These are phyloP conservation scores for Leccinellum luteum DNA, from an alignment of 768 basidiomycete genomes.

Conservation along the genomic window DNA sequence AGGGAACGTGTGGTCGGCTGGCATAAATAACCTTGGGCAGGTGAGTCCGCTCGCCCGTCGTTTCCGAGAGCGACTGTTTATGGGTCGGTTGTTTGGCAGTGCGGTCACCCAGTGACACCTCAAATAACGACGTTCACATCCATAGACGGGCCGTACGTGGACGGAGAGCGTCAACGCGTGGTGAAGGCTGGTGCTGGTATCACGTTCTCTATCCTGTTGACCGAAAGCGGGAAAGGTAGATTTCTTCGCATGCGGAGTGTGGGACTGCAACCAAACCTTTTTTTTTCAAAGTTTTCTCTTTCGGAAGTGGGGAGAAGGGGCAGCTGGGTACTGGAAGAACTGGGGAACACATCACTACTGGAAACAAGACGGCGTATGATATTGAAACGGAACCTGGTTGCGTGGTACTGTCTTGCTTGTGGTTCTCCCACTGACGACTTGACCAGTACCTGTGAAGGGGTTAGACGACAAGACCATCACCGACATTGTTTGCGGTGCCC, in stretches of 20 bases:
- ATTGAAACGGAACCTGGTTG: slow-evolving; percentile 68
- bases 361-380: slow-evolving; percentile 82
- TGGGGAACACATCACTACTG: slow-evolving; percentile 86
- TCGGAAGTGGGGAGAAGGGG: slow-evolving; percentile 90
- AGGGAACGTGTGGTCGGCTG: slow-evolving; percentile 82
- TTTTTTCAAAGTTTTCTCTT: slow-evolving; percentile 65
- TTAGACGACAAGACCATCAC: slow-evolving; percentile 76
- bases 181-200: slow-evolving; percentile 78
- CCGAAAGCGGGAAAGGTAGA: slow-evolving; percentile 76
- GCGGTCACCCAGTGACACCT: slow-evolving; percentile 33
- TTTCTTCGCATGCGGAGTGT: not conserved
- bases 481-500: slow-evolving; percentile 81
- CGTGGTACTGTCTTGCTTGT: slow-evolving; percentile 18
- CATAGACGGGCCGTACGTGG: slow-evolving; percentile 55
- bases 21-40: slow-evolving; percentile 79
- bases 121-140: slow-evolving; percentile 67
- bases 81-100: not conserved
- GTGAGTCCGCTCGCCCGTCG: slow-evolving; percentile 40
- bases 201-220: slow-evolving; percentile 80
- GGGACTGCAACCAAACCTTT: slow-evolving; percentile 1
- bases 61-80: not conserved
- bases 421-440: slow-evolving; percentile 5
- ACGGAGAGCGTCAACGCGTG: slow-evolving; percentile 61
- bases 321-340: slow-evolving; percentile 92
- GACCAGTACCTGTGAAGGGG: slow-evolving; percentile 67